Percentiles rank a stretch among this genome's conserved stretches.
Conservation (phyloP, 768 basidiomycete species). For the Pulveroboletus frians region DNA sequence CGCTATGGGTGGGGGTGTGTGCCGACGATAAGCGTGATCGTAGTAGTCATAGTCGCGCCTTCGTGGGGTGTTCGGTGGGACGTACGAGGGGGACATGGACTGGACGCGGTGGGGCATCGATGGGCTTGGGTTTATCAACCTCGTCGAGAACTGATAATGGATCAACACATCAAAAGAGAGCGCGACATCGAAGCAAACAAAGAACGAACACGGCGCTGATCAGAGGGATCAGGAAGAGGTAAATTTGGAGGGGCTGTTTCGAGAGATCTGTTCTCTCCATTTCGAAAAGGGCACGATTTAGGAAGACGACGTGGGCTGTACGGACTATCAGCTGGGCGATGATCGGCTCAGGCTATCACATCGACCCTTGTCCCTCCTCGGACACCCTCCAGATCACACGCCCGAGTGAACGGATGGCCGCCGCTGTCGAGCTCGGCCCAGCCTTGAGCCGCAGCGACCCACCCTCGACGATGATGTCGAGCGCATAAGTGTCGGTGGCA, state of each 20-base stretch:
- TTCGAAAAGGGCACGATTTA: slow-evolving; percentile 28
- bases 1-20: slow-evolving; percentile 47
- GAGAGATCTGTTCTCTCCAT: slow-evolving; percentile 30
- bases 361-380: slow-evolving; percentile 19
- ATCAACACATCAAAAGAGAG: slow-evolving; percentile 38
- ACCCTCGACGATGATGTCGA: slow-evolving; percentile 10
- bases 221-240: slow-evolving; percentile 29
- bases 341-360: slow-evolving; percentile 31
- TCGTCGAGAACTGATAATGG: slow-evolving; percentile 36
- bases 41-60: slow-evolving; percentile 39
- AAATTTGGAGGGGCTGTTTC: slow-evolving; percentile 33
- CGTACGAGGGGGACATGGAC: slow-evolving; percentile 33
- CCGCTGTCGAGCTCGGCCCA: not conserved
- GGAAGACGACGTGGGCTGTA: slow-evolving; percentile 21
- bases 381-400: no score
- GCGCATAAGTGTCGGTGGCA: slow-evolving; percentile 3
- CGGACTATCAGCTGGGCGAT: slow-evolving; percentile 31
- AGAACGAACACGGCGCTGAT: slow-evolving; percentile 35
- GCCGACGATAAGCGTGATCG: slow-evolving; percentile 36
- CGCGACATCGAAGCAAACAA: slow-evolving; percentile 30
- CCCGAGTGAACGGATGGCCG: not conserved
- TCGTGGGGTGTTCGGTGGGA: slow-evolving; percentile 31
- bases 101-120: slow-evolving; percentile 52
- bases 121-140: slow-evolving; percentile 38
- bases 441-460: no score